Evolutionary conservation across 2,329 filamentous ascomycete species (phyloP), one percentile per base, ranked within the genome.

Genomic region (Talaromyces rugulosus): DNA sequence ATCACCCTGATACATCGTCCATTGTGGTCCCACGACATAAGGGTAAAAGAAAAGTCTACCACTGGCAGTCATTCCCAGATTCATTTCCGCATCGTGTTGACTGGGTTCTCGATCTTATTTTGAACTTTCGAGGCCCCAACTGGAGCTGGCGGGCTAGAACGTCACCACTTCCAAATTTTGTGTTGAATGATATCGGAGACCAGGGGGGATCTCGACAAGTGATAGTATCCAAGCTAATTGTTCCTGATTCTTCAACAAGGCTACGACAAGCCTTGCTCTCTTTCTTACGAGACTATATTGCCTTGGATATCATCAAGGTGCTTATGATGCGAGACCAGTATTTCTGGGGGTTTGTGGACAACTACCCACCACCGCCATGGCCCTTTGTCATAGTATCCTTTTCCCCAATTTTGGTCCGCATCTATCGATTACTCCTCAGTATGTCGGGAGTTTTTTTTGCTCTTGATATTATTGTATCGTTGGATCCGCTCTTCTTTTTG

Each of bases 321-420:
- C 65, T 86, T 64, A 87, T 91, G 78, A 87, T 88, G 67, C 83
- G 85, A 59, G 94, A 98, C 69, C 87, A 89, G 0, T 96, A 94
- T 77, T 96, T 93, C 75, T 82, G 82, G 75, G 81, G 81, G 50
- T 70, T 87, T 62, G 71, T 84, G 28, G 82, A 85, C 0, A 77
- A 80, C 0, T 71, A 74, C 59, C 63, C 73, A 75, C 77, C 77
- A 4, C 76, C 79, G 59, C 70, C 73, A 62, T 69, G 63, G 74
- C 87, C 63, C 58, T 78, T 70, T 67, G 82, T 74, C 70, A 83
- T 62, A 31, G 70, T 70, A 9, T 63, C 70, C 27, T 67, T 84
- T 3, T 80, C 82, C 6, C 73, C 77, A 0, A 64, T 79, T 56
- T 61, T 84, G 1, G 75, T 88, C 31, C 80, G 79, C 34, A 64